Evolutionary conservation across 148 eudicot species (phyloP).

Genomic region (Rhododendron henanense): DNA sequence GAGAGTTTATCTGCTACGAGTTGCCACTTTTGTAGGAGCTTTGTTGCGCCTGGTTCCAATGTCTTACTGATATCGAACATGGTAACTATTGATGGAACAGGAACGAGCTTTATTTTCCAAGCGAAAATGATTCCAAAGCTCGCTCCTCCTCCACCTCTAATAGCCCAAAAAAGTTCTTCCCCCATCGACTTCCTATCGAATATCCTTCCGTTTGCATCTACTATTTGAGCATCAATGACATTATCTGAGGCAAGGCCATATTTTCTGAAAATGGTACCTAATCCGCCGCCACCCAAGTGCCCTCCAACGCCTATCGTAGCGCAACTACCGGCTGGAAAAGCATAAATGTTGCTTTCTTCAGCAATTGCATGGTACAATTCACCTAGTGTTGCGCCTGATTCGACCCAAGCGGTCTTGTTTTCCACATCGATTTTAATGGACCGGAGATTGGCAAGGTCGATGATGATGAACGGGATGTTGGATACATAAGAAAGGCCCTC

Average conservation of each 20-base stretch:
- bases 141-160: too few species aligned
- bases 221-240: constrained; percentile 31
- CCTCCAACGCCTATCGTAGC: constrained; percentile 39
- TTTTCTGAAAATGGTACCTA: constrained; percentile 41
- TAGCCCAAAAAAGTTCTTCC: constrained; percentile 23
- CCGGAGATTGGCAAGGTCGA: constrained; percentile 26
- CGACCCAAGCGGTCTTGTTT: too few species aligned
- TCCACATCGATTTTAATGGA: too few species aligned
- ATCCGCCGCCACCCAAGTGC: constrained; percentile 39
- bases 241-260: constrained; percentile 42
- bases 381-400: too few species aligned
- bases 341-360: too few species aligned
- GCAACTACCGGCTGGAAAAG: constrained; percentile 38
- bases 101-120: not conserved
- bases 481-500: constrained; percentile 26
- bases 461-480: constrained; percentile 18
- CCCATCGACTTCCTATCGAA: constrained; percentile 37
- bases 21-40: constrained; percentile 8
- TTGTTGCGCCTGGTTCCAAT: constrained; percentile 4
- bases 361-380: too few species aligned
- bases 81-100: not conserved
- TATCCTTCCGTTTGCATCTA: constrained; percentile 25
- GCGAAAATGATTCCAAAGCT: too few species aligned
- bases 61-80: not conserved
- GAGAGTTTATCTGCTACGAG: constrained; percentile 1